Evolutionary conservation across 2,329 filamentous ascomycete species (phyloP).

Genomic region (Elsinoe batatas): DNA sequence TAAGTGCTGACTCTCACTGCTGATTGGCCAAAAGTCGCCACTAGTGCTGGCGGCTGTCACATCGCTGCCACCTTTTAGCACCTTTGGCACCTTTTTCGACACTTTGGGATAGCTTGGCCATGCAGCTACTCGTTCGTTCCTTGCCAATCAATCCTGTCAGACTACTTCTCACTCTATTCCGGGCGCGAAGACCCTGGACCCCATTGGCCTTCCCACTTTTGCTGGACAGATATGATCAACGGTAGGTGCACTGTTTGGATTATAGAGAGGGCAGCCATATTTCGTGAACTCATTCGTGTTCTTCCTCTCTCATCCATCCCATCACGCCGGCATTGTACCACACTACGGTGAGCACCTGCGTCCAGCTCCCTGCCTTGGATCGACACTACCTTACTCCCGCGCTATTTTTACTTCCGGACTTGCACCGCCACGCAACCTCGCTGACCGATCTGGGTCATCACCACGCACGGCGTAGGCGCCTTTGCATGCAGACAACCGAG

Average conservation of each 20-base stretch:
- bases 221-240: neutral
- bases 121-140: slow-evolving; percentile 5
- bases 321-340: neutral
- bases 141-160: slow-evolving; percentile 12
- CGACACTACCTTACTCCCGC: neutral
- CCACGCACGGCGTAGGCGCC: slow-evolving; percentile 7
- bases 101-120: neutral
- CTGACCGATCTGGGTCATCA: slow-evolving; percentile 2
- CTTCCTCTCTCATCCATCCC: neutral
- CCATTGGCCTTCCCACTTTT: slow-evolving; percentile 5
- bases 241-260: neutral
- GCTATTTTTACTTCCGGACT: slow-evolving; percentile 5
- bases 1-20: neutral
- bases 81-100: neutral
- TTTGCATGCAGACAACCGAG: neutral
- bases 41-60: slow-evolving; percentile 10
- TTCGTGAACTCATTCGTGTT: neutral
- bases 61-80: neutral
- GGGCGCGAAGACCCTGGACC: slow-evolving; percentile 9
- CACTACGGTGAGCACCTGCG: neutral
- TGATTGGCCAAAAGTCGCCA: slow-evolving; percentile 2
- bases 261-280: neutral
- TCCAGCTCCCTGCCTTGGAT: slow-evolving; percentile 5
- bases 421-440: slow-evolving; percentile 2
- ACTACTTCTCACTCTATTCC: slow-evolving; percentile 7